Conservation (phyloP, 1,284 basidiomycete species). For the Xerocomus cyaneibrunnescens region DNA sequence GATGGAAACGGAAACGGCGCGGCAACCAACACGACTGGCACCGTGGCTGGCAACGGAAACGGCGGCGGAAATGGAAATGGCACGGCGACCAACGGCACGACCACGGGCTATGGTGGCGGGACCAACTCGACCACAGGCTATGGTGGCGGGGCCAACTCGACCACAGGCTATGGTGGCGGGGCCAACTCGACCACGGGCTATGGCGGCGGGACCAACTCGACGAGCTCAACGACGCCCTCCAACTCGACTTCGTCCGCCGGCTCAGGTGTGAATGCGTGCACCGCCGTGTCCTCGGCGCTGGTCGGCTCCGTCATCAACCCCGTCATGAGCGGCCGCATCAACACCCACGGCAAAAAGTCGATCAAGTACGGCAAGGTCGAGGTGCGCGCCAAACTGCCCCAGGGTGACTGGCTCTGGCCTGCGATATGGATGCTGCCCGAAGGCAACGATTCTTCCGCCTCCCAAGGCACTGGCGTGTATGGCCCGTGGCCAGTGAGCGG, state of each 20-base stretch:
- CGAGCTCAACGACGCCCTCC: slow-evolving; percentile 21
- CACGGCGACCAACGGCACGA: slow-evolving; percentile 7
- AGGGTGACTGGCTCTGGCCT: slow-evolving; percentile 78
- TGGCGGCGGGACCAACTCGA: slow-evolving; percentile 25
- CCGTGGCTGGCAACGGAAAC: background rate
- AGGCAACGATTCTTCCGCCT: slow-evolving; percentile 36
- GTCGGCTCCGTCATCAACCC: slow-evolving; percentile 75
- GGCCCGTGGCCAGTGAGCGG: slow-evolving; percentile 75
- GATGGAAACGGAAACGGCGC: slow-evolving; percentile 10
- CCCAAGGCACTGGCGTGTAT: slow-evolving; percentile 46
- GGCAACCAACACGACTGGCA: background rate
- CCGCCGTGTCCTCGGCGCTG: slow-evolving; percentile 59
- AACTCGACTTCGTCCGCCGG: slow-evolving; percentile 24
- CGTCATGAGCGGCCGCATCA: slow-evolving; percentile 71
- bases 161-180: background rate
- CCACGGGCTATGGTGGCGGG: background rate
- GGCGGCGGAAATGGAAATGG: slow-evolving; percentile 1
- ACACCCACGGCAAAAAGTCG: slow-evolving; percentile 58
- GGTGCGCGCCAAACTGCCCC: slow-evolving; percentile 45
- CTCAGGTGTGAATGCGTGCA: slow-evolving; percentile 34
- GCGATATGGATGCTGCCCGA: slow-evolving; percentile 82
- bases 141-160: background rate
- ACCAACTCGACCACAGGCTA: background rate
- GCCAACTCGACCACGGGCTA: background rate
- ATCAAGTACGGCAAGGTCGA: slow-evolving; percentile 76